These are phyloP conservation scores for Rubroboletus pulcherrimus DNA, from an alignment of 768 basidiomycete genomes.

Conservation along the genomic window DNA sequence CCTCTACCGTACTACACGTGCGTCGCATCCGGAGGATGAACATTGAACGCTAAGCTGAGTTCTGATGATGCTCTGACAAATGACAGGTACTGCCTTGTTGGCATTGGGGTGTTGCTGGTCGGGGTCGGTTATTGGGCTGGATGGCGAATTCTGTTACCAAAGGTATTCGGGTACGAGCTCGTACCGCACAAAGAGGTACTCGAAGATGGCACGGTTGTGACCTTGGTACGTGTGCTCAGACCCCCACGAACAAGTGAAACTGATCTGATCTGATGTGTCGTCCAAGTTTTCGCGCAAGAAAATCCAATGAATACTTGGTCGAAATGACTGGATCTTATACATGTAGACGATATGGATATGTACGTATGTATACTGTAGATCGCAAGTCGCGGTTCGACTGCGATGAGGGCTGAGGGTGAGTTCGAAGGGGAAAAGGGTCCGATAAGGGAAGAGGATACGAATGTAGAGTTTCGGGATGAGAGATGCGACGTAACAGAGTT, in stretches of 20 bases:
- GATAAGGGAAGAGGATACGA: too few species aligned
- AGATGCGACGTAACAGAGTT: too few species aligned
- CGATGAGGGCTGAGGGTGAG: too few species aligned
- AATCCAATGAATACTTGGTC: neutral
- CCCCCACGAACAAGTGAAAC: too few species aligned
- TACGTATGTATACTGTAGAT: too few species aligned
- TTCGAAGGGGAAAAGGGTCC: too few species aligned
- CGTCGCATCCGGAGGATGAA: neutral
- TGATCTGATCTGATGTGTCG: neutral
- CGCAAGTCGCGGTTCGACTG: too few species aligned
- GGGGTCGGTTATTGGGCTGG: constrained; percentile 52
- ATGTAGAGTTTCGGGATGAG: too few species aligned
- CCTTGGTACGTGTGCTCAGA: constrained; percentile 32
- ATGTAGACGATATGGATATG: neutral
- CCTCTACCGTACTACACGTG: constrained; percentile 58
- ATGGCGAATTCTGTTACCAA: constrained; percentile 49
- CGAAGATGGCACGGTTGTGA: constrained; percentile 51
- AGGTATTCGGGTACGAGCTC: constrained; percentile 46
- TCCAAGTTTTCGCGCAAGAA: constrained; percentile 14
- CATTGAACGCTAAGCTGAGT: constrained; percentile 14
- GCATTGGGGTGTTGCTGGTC: constrained; percentile 42
- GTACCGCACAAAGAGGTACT: constrained; percentile 45
- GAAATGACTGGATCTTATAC: neutral
- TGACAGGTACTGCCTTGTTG: constrained; percentile 48
- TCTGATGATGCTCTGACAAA: neutral